Evolutionary conservation across 352 stramenopile species (phyloP), one percentile per base, ranked within the genome.

Genomic region (Phytophthora nicotianae): DNA sequence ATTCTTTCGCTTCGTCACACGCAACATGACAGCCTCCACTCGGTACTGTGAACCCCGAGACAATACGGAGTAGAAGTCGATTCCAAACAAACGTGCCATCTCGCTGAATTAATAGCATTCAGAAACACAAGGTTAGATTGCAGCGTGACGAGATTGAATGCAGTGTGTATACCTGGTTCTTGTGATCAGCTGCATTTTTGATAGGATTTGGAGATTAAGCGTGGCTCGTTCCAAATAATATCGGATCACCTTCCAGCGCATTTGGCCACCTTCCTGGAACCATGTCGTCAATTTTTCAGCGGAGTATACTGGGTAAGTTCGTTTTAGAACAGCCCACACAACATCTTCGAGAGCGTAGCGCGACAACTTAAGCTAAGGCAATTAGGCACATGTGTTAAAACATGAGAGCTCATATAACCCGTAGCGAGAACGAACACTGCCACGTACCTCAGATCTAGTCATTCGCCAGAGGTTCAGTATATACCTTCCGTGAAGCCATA

Each of bases 381-480:
- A 45, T 13, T 13, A 35, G 14, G 23, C 6, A 24, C 24, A 38
- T 4, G 19, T 1, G 20, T 35, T n/a, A 47, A 33, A 21, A 48
- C 0, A 5, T 8, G 26, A 32, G 26, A 32, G 26, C 26, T 9
- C 5, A 9, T 9, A 43, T 17, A 56, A 20, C 13, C 19, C 9
- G 17, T 45, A 47, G 19, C 5, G 43, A 43, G 13, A 51, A 23
- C 16, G 29, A 53, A 26, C 17, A 40, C 2, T n/a, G 19, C 14
- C 17, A 4, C 23, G 19, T 65, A 95, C 84, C 75, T 96, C 87
- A 16, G 87, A 96, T 33, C 85, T 76, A 17, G 84, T 76, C 58
- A 93, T 88, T 45, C 91, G 79, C 94, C 94, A 98, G n/a, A 97
- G 58, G 69, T 98, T 98, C 2, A 98, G 61, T 45, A 98, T 82